Evolutionary conservation across 306 rosid species (phyloP), one percentile per base, ranked within the genome.

Genomic region (Coriaria nepalensis): DNA sequence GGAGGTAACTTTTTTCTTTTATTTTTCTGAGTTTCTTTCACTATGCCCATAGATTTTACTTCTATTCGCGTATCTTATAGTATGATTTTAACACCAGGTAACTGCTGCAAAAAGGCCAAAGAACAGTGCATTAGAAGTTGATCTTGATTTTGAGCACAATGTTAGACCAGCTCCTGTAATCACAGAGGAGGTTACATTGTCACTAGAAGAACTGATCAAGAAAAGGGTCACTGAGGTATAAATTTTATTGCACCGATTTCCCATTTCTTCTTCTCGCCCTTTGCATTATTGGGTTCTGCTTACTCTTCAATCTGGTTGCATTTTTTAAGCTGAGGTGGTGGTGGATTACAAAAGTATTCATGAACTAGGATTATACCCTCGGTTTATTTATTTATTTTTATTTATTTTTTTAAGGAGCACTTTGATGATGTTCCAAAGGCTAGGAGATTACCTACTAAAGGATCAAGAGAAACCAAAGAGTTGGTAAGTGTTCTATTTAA

Each of bases 61-160:
- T 32, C 43, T 8, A n/a, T n/a, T 60, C 59, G 14, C 40, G 54
- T 54, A 13, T 46, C 40, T 61, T 33, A 33, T 40, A 10, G 15
- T 13, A 40, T 35, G 40, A 10, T 56, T 72, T 63, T 50, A 6
- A 32, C 56, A 47, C 64, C 68, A 90, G 98, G 83, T 90, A 64
- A 70, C 94, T 45, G 98, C 95, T 33, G 68, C 72, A 7, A 85
- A 69, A 78, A 77, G 98, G 68, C 98, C 98, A 9, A 52, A 55
- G 57, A 75, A 85, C 59, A 90, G 98, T 63, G 94, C 94, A 5
- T 65, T 90, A 49, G 98, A 75, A 64, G 95, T 73, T 73, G 87
- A 85, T 67, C 68, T 90, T 40, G 95, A 90, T 57, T 90, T 81
- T 73, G 87, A 85, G 55, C 95, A 85, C 68, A 90, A 90, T 56